Percentiles rank a stretch among this genome's conserved stretches.
phyloP scores from a whole-genome alignment of 176 grass and related monocot genomes.

The Bonia amplexicaulis region DNA sequence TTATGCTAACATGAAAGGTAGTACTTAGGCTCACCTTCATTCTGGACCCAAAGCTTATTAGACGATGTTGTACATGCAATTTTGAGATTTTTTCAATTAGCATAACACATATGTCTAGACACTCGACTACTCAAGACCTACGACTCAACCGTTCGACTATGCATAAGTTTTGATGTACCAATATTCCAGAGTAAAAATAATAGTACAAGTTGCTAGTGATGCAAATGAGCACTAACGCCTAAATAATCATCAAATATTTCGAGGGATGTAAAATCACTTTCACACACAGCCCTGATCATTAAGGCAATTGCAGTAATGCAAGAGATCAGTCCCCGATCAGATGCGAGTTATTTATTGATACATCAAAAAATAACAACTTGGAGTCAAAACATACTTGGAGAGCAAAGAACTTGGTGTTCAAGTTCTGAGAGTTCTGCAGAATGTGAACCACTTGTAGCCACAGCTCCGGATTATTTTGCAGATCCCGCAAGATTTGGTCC shows the following conservation, averaged over 20 bases:
- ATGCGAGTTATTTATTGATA: neutral
- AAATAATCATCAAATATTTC: neutral
- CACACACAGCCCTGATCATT: neutral
- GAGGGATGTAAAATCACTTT: neutral
- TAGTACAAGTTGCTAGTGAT: neutral
- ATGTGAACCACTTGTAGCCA: slow-evolving; percentile 99
- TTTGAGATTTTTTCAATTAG: neutral
- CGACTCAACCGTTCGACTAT: neutral
- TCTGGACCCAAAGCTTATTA: neutral
- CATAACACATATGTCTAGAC: no score
- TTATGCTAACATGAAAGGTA: neutral
- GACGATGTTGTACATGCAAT: neutral
- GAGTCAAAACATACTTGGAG: slow-evolving; percentile 64
- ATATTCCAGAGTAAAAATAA: neutral
- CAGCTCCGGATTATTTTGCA: slow-evolving; percentile 92
- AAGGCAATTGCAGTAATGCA: neutral
- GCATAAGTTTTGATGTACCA: neutral
- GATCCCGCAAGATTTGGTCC: slow-evolving; percentile 82
- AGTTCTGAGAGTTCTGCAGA: slow-evolving; percentile 83
- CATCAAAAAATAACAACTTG: neutral
- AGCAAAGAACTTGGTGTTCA: slow-evolving; percentile 98
- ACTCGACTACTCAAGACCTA: no score
- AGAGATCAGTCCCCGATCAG: neutral
- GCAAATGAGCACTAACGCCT: neutral
- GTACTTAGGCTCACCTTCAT: neutral